Percentiles rank a stretch among this genome's conserved stretches.
phyloP scores from a whole-genome alignment of 2,329 filamentous ascomycete species.

The Aspergillus sp. region DNA sequence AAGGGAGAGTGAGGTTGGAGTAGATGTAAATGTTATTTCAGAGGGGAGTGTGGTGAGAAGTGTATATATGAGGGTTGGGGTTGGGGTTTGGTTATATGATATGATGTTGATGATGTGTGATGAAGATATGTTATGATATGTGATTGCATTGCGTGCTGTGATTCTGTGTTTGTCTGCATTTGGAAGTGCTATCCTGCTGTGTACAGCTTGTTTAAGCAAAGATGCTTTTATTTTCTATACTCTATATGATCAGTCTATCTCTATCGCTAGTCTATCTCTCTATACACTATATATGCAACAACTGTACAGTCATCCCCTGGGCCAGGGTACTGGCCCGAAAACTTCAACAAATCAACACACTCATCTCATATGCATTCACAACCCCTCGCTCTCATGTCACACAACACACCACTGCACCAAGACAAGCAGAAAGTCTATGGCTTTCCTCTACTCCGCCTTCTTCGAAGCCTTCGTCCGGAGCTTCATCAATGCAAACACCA shows the following conservation, averaged over 20 bases:
- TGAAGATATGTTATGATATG: too few relatives aligned
- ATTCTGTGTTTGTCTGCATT: too few relatives aligned
- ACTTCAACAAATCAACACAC: background rate
- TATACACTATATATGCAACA: background rate
- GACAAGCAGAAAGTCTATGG: too few relatives aligned
- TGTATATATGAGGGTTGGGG: too few relatives aligned
- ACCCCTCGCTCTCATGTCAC: too few relatives aligned
- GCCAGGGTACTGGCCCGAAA: background rate
- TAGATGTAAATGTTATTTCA: background rate
- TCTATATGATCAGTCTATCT: background rate
- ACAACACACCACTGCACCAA: too few relatives aligned
- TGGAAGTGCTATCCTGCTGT: too few relatives aligned
- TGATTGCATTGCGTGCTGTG: too few relatives aligned
- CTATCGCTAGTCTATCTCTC: background rate
- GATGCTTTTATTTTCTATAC: background rate
- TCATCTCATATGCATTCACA: too few relatives aligned
- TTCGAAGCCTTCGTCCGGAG: conserved; percentile 40
- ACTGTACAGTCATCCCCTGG: background rate
- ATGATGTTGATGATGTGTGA: too few relatives aligned
- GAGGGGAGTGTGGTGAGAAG: background rate
- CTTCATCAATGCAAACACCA: conserved; percentile 49
- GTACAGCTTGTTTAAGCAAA: too few relatives aligned
- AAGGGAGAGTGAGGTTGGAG: conserved; percentile 33
- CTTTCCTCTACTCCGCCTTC: conserved; percentile 32
- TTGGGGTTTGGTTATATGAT: too few relatives aligned